Conservation (phyloP, 2,329 filamentous ascomycete genomes). For the Arthrocladium fulminans region DNA sequence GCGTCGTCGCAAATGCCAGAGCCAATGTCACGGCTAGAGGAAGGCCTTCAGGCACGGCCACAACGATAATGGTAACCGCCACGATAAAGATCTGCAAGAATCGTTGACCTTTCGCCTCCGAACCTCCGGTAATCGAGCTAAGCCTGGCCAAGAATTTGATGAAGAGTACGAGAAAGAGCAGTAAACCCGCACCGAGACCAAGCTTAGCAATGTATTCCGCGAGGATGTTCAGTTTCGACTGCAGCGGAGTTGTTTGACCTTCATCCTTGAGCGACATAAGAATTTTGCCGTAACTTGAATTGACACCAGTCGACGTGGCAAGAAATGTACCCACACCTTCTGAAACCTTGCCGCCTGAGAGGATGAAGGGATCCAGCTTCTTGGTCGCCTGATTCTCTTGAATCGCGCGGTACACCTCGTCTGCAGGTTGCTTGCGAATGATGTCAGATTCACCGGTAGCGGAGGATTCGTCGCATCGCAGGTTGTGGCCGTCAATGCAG, state of each 20-base stretch:
- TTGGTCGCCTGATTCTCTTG: slow-evolving; percentile 50
- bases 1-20: slow-evolving; percentile 53
- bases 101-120: slow-evolving; percentile 46
- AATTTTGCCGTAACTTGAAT: slow-evolving; percentile 68
- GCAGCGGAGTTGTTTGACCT: slow-evolving; percentile 67
- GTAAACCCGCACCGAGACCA: slow-evolving; percentile 59
- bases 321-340: slow-evolving; percentile 69
- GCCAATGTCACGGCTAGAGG: slow-evolving; percentile 54
- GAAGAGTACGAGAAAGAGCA: slow-evolving; percentile 70
- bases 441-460: slow-evolving; percentile 68
- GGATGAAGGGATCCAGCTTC: slow-evolving; percentile 69
- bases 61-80: slow-evolving; percentile 51
- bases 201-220: slow-evolving; percentile 74
- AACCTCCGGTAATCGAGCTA: slow-evolving; percentile 38
- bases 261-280: slow-evolving; percentile 71
- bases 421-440: slow-evolving; percentile 56
- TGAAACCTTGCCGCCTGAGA: slow-evolving; percentile 68
- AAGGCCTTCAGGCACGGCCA: slow-evolving; percentile 52
- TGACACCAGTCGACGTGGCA: slow-evolving; percentile 63
- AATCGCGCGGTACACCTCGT: slow-evolving; percentile 57
- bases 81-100: slow-evolving; percentile 53
- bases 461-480: slow-evolving; percentile 65
- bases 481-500: slow-evolving; percentile 56
- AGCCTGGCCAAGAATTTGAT: slow-evolving; percentile 66
- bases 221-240: slow-evolving; percentile 66